Evolutionary conservation across 495 filamentous ascomycete species (phyloP), one percentile per base, ranked within the genome.

Genomic region (Chaetomidium leptoderma): DNA sequence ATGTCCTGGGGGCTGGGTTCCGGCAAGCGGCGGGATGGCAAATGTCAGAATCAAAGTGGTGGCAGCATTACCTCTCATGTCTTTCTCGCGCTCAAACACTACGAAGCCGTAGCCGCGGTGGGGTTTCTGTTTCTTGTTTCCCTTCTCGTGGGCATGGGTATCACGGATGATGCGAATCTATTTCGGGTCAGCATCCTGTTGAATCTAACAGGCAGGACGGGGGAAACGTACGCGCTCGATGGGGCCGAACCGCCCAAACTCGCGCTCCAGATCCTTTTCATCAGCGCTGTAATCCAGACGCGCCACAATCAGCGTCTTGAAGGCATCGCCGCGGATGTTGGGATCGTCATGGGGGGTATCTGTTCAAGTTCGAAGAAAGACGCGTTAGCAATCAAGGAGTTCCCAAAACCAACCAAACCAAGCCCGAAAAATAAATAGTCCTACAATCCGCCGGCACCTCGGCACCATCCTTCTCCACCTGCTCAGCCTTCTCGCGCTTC

Each of bases 41-140:
- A n/a, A 66, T 65, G 61, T 65, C 63, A 68, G 64, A 72, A 66
- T 65, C 67, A 60, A 57, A 68, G 67, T 70, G 66, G 65, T 70
- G 66, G 66, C 50, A 53, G 47, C 63, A 74, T 80, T 96, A 96
- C 93, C 92, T 87, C 95, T 97, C 95, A 98, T 97, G 68, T 98
- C 93, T 74, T 92, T 92, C 72, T 97, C 93, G 66, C 90, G 86
- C 74, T 97, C 92, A 71, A 91, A 98, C 46, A 97, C 91, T 63
- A 98, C 86, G 71, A 98, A 98, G 57, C 91, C 93, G 75, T 98
- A 98, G 60, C 93, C 93, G 63, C 85, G 82, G 70, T 93, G 87
- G 43, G 84, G 79, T 73, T 95, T 96, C 70, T 91, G 92, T 53
- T 84, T 83, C 68, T 86, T 86, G 63, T 89, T 91, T 4, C 82